Base-by-base conservation (phyloP, 1,284 basidiomycete species). In the Malassezia arunalokei region DNA sequence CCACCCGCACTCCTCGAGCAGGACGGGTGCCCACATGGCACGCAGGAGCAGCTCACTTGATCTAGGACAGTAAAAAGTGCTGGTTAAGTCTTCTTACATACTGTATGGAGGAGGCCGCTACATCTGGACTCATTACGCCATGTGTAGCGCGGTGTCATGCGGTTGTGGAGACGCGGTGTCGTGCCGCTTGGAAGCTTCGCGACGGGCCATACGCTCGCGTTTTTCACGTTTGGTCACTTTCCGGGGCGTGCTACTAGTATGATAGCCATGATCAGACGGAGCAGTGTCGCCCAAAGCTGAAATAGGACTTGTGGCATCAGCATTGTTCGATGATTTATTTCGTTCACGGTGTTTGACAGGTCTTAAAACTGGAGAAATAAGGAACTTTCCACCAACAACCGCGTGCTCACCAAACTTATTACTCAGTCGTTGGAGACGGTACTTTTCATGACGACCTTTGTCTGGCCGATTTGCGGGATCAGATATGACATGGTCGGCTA, bases 181-280 rank as follows among this genome's bases (percentile, higher is more conserved):
- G 17, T 50, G 30, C n/a, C 38, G n/a, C 35, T 45, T 44, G 15
- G 45, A n/a, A 7, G 47, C 52, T 37, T 49, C 52, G n/a, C 47
- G 46, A 5, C 43, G 37, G 3, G 52, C 52, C 11, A 44, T 17
- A 12, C 38, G 20, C 17, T 54, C 52, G 3, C 52, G 52, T 14
- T 54, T 54, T 28, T 54, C 52, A 6, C 43, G 46, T 35, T 54
- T 54, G 1, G 52, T 49, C n/a, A 54, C 52, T 28, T 54, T 54
- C 12, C 47, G 32, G 9, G 24, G 20, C 1, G 12, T 20, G 27
- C 28, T 20, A 32, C 28, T n/a, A 28, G 27, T 47, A 11, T 33
- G 35, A 9, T 32, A 31, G 8, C 12, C 11, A 15, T 35, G 33
- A 35, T 35, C 33, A 11, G 33, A 35, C 11, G 40, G 47, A 8